These are phyloP conservation scores for Pontederia paniculata DNA, from an alignment of 176 grass and related monocot genomes.

Conservation along the genomic window DNA sequence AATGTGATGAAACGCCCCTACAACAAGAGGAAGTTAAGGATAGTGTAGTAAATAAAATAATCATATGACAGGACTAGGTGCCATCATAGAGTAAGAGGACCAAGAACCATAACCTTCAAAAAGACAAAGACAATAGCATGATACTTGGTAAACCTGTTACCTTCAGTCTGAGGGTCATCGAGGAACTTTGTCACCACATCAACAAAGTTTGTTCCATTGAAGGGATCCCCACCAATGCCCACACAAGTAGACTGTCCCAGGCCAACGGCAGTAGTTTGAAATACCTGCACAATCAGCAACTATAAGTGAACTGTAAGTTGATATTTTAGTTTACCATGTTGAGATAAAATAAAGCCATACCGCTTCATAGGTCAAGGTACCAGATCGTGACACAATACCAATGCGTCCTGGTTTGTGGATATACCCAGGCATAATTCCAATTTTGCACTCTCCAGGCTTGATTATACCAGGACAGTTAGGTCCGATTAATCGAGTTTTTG, in stretches of 20 bases:
- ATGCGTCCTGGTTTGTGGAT: conserved; percentile 31
- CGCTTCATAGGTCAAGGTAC: conserved; percentile 99
- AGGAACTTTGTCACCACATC: conserved; percentile 92
- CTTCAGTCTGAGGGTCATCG: conserved; percentile 98
- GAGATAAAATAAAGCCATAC: conserved; percentile 28
- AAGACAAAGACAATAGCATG: too few relatives aligned
- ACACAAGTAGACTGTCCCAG: conserved; percentile 97
- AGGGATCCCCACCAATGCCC: conserved; percentile 94
- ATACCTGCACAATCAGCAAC: conserved; percentile 47
- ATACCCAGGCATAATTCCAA: conserved; percentile 8
- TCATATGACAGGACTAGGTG: too few relatives aligned
- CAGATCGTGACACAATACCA: conserved; percentile 97
- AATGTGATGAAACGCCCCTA: not conserved
- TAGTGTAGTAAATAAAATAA: too few relatives aligned
- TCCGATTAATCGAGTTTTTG: conserved; percentile 85
- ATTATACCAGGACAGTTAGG: conserved; percentile 94
- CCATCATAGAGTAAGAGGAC: too few relatives aligned
- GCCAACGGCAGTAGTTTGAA: conserved; percentile 94
- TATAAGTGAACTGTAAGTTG: conserved; percentile 1
- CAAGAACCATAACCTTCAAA: too few relatives aligned
- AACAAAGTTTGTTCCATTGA: conserved; percentile 98
- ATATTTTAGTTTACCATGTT: conserved; percentile 6
- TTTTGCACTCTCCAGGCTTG: conserved; percentile 84
- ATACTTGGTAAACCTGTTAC: too few relatives aligned
- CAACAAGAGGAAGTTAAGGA: too few relatives aligned